Conservation (phyloP, 169 alveolate genomes). For the Theileria equi region DNA sequence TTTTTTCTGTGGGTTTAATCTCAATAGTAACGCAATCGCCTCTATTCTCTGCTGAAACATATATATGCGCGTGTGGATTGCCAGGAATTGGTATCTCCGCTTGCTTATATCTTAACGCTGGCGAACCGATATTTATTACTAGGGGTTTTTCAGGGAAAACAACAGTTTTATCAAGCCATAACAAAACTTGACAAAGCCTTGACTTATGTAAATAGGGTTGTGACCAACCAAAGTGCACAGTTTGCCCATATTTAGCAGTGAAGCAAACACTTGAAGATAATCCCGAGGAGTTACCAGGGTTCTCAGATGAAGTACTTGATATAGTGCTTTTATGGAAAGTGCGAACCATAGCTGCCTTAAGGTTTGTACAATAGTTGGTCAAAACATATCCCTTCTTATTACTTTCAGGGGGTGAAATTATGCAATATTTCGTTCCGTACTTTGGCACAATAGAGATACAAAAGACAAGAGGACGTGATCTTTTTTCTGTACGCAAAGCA, state of each 20-base stretch:
- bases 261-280: slow-evolving; percentile 54
- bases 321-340: slow-evolving; percentile 70
- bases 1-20: slow-evolving; percentile 19
- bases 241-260: slow-evolving; percentile 71
- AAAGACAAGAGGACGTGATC: slow-evolving; percentile 63
- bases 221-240: slow-evolving; percentile 81
- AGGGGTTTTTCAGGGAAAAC: slow-evolving; percentile 79
- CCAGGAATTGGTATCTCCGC: slow-evolving; percentile 49
- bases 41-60: slow-evolving; percentile 62
- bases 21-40: slow-evolving; percentile 63
- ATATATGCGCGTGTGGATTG: slow-evolving; percentile 11
- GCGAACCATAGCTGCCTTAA: slow-evolving; percentile 71
- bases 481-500: slow-evolving; percentile 66
- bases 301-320: slow-evolving; percentile 15
- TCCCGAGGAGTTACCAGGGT: slow-evolving; percentile 2
- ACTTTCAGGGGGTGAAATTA: slow-evolving; percentile 62
- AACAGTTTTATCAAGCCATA: slow-evolving; percentile 75
- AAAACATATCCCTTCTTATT: slow-evolving; percentile 75
- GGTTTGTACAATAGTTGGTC: slow-evolving; percentile 66
- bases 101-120: slow-evolving; percentile 46
- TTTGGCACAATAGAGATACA: slow-evolving; percentile 77
- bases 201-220: slow-evolving; percentile 78
- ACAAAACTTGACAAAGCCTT: slow-evolving; percentile 69
- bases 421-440: slow-evolving; percentile 73
- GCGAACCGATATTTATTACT: slow-evolving; percentile 68